Conservation (phyloP, 768 basidiomycete species). For the Tephrocybe sp. region DNA sequence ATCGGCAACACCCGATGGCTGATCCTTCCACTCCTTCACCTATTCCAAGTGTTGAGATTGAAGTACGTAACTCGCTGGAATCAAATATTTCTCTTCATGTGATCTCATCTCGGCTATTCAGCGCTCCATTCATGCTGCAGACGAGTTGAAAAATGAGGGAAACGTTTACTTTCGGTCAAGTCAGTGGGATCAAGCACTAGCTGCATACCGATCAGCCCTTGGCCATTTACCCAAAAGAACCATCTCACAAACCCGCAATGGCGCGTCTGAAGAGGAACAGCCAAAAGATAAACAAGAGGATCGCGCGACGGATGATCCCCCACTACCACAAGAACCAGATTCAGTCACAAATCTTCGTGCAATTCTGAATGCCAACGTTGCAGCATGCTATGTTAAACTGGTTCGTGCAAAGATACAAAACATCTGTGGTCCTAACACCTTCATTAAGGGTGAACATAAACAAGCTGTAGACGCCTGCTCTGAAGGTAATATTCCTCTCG, state of each 20-base stretch:
- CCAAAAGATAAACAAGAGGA: conserved; percentile 17
- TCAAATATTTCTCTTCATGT: conserved; percentile 6
- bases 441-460: conserved; percentile 66
- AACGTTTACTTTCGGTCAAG: conserved; percentile 68
- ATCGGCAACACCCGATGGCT: conserved; percentile 15
- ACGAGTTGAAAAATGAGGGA: conserved; percentile 69
- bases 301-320: conserved; percentile 13
- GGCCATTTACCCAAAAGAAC: conserved; percentile 43
- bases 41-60: neutral
- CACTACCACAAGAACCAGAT: conserved; percentile 13
- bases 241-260: conserved; percentile 6
- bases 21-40: conserved; percentile 10
- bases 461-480: conserved; percentile 80
- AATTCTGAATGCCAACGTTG: conserved; percentile 83
- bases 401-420: conserved; percentile 38
- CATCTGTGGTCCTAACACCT: conserved; percentile 5
- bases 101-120: conserved; percentile 16
- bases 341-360: conserved; percentile 61
- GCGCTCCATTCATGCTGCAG: conserved; percentile 48
- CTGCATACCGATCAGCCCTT: conserved; percentile 68
- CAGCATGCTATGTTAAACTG: conserved; percentile 78
- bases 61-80: conserved; percentile 4
- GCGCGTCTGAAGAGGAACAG: conserved; percentile 15
- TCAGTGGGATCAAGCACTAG: conserved; percentile 69
- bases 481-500: conserved; percentile 44